Evolutionary conservation across 1,284 basidiomycete genomes (phyloP), one percentile per base, ranked within the genome.

Genomic region (Cerioporus squamosus): DNA sequence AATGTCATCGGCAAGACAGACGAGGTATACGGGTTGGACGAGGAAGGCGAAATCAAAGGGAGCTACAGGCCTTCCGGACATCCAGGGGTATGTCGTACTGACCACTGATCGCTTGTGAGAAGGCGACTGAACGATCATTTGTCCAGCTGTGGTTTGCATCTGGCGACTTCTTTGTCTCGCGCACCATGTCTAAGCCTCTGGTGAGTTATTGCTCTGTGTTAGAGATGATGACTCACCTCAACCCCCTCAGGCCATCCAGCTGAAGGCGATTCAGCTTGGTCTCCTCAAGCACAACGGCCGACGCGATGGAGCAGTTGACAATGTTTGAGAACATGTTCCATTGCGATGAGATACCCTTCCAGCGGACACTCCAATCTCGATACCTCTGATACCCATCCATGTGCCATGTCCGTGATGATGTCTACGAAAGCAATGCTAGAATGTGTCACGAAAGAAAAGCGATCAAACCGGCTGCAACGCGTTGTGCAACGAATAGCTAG

Each of bases 11-110:
- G 78, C 17, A 74, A 75, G 31, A 68, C 81, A 42, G 75, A 77
- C 17, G 72, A 75, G 0, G 72, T 87, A 15, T 87, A 82, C 83
- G 82, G 83, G 0, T 64, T 85, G 22, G 78, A 85, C 62, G 69
- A 73, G 14, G 85, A 88, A 60, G 83, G 84, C 1, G 85, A 88
- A 68, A 53, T 61, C 15, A 75, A 76, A 31, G 80, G 82, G 17
- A 62, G 55, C 40, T 70, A 63, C 36, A 59, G 65, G 17, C 73
- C 72, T 1, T 72, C 73, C 0, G 77, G 77, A 0, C 69, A 76
- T 62, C 76, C 77, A 3, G 64, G 62, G n/a, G 67, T 68, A 44
- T 20, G 65, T 60, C 20, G 8, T 22, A 18, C n/a, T n/a, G n/a
- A n/a, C 8, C 40, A 42, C 40, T 18, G 8, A 18, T 18, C 40